Percentiles rank a stretch among this genome's conserved stretches.
Evolutionary conservation across 2,329 filamentous ascomycete genomes (phyloP).

Genomic region (Didymellaceae sp.): DNA sequence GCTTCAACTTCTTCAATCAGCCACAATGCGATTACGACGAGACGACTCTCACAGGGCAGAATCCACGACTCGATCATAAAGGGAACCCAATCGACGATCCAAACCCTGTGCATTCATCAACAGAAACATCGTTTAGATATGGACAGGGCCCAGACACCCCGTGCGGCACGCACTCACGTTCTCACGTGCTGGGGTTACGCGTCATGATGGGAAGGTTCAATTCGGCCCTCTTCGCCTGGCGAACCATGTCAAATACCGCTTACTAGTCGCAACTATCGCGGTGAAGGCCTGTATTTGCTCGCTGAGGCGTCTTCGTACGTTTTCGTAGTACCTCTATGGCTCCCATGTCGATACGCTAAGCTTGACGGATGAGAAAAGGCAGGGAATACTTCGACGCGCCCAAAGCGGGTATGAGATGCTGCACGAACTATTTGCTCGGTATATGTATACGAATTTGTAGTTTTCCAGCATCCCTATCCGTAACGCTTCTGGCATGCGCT

Average conservation of each 20-base stretch:
- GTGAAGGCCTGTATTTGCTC: too few relatives aligned
- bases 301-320: too few relatives aligned
- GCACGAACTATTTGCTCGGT: background rate
- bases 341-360: too few relatives aligned
- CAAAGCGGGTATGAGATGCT: too few relatives aligned
- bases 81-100: background rate
- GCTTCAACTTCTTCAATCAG: too few relatives aligned
- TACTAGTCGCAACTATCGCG: too few relatives aligned
- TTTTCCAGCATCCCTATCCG: background rate
- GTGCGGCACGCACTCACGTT: conserved; percentile 11
- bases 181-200: conserved; percentile 4
- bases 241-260: background rate
- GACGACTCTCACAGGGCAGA: too few relatives aligned
- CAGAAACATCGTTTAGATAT: background rate
- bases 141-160: background rate
- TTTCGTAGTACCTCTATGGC: too few relatives aligned
- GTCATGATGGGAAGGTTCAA: background rate
- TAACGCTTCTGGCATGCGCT: background rate
- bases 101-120: background rate
- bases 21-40: too few relatives aligned
- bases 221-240: background rate
- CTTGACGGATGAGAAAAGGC: too few relatives aligned
- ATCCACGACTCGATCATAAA: background rate
- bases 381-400: too few relatives aligned
- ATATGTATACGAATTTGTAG: background rate